Conservation (phyloP, 176 grass and related monocot genomes). For the Oryza brachyantha region DNA sequence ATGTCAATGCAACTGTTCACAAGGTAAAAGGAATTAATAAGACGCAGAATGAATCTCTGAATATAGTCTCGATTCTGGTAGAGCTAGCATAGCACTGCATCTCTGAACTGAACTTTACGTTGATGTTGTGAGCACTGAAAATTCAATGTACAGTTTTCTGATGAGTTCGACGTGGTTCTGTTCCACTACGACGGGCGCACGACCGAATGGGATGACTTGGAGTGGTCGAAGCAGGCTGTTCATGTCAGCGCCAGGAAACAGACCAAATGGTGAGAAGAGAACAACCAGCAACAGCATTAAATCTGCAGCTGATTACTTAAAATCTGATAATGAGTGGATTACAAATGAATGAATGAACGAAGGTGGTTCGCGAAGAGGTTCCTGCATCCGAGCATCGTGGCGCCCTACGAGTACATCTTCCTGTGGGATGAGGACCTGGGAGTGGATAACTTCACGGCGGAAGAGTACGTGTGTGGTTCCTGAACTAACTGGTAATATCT, state of each 20-base stretch:
- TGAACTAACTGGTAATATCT: background rate
- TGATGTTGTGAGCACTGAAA: too few species aligned
- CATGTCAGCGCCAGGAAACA: conserved; percentile 42
- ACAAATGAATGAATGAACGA: background rate
- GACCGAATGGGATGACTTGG: conserved; percentile 33
- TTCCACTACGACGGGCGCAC: conserved; percentile 44
- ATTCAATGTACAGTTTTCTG: background rate
- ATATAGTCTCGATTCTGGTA: background rate
- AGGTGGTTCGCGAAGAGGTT: conserved; percentile 62
- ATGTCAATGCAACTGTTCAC: background rate
- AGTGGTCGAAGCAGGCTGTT: conserved; percentile 39
- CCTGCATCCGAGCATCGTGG: conserved; percentile 36
- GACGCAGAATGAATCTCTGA: background rate
- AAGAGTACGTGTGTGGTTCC: conserved; percentile 1
- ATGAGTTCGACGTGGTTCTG: conserved; percentile 24
- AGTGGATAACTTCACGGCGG: background rate
- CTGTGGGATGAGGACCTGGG: conserved; percentile 51
- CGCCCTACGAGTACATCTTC: conserved; percentile 47
- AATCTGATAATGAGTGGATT: background rate
- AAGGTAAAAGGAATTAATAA: background rate
- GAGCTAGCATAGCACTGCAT: background rate
- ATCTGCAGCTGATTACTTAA: background rate
- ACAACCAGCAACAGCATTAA: background rate
- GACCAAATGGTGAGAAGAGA: background rate
- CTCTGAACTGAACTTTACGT: too few species aligned